Evolutionary conservation across 1,139 yeast genomes (phyloP), one percentile per base, ranked within the genome.

Genomic region (Lodderomyces orthopsilosis): DNA sequence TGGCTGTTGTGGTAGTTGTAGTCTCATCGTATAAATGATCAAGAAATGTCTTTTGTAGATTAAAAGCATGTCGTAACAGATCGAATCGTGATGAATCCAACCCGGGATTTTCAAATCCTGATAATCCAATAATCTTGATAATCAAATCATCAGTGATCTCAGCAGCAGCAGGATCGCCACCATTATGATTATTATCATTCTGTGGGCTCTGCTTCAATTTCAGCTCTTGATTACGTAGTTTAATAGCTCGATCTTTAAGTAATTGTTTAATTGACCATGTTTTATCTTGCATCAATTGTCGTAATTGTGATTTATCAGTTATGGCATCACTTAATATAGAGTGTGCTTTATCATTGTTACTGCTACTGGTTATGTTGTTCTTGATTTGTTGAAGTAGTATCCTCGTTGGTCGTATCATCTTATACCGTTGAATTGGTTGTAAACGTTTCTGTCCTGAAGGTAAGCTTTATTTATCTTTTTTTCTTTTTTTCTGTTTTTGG

Each of bases 21-120:
- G 9, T 24, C 13, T 27, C 40, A 8, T 59, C 61, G 42, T 75
- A 74, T 42, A 79, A 57, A 32, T 68, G 67, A 44, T 68, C 60
- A 33, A 79, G 65, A 50, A 79, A 74, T 10, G 62, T 59, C 54
- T 78, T 65, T 50, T 79, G 85, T 13, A 64, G 57, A 41, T 62
- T 61, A 46, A 79, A 59, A 1, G 70, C 65, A 2, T 13, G 32
- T n/a, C 32, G 4, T 9, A 27, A 27, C 32, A n/a, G 9, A 5
- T 27, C 32, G 17, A 27, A 27, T 27, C 17, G 32, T 4, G 32
- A 4, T n/a, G 51, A 52, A 13, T 35, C n/a, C 6, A 32, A 39
- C 8, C 57, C 41, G 18, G 62, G 50, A 13, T 17, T 9, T 14
- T 34, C 35, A 2, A 79, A 53, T 0, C 83, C 84, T 0, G 83